These are phyloP conservation scores for Isoetes engelmannii DNA, from an alignment of 83 land plant species.

Conservation along the genomic window DNA sequence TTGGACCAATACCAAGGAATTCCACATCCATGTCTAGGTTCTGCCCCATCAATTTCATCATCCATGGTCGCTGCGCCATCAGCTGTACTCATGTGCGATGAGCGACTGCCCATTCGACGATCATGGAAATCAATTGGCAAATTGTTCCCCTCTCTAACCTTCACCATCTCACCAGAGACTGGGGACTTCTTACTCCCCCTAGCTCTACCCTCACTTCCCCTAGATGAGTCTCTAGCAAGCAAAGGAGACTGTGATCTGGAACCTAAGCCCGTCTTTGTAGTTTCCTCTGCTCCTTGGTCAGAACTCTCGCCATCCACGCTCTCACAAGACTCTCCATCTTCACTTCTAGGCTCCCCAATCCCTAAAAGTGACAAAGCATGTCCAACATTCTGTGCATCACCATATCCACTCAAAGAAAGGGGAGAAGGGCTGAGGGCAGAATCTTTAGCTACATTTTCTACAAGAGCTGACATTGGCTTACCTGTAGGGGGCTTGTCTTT, in stretches of 20 bases:
- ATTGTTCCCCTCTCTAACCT: no score
- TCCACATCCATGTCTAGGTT: conserved; percentile 60
- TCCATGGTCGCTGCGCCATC: conserved; percentile 31
- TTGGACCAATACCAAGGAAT: conserved; percentile 85
- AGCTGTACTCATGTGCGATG: no score
- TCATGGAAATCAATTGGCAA: no score
- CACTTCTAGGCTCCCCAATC: conserved; percentile 6
- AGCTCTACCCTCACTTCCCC: no score
- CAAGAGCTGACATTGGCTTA: no score
- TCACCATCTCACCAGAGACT: no score
- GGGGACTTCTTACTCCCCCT: no score
- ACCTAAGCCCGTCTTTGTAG: background rate
- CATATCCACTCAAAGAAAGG: conserved; percentile 4
- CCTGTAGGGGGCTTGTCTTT: no score
- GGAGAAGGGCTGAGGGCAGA: background rate
- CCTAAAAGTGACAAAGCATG: conserved; percentile 1
- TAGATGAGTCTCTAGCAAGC: background rate
- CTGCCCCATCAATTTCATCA: conserved; percentile 27
- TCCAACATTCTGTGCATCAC: background rate
- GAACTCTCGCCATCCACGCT: conserved; percentile 18
- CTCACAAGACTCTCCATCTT: conserved; percentile 6
- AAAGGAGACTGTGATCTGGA: background rate
- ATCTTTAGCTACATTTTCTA: no score
- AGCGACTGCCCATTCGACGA: no score
- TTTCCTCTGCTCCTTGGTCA: conserved; percentile 5